Evolutionary conservation across 169 alveolate species (phyloP).

Genomic region (Cryptosporidium xiaoi): DNA sequence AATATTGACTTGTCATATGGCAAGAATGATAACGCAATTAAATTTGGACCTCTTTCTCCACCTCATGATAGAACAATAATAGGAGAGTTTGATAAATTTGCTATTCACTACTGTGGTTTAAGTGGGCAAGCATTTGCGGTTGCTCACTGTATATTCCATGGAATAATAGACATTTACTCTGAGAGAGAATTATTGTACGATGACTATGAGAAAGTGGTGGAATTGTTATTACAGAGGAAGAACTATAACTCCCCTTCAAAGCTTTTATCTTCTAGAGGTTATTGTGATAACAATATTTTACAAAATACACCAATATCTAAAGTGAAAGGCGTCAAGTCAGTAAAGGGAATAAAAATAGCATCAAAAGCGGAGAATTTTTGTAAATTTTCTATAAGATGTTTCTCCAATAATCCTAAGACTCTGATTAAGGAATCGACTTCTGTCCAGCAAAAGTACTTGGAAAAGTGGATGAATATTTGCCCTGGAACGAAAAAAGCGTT

Average conservation of each 20-base stretch:
- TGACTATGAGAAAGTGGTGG: constrained; percentile 24
- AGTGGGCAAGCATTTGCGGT: constrained; percentile 9
- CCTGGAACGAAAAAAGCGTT: background rate
- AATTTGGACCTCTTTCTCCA: constrained; percentile 45
- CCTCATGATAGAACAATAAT: constrained; percentile 64
- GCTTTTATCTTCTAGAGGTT: background rate
- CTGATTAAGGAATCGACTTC: constrained; percentile 4
- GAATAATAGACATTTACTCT: constrained; percentile 1
- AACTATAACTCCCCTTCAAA: constrained; percentile 7
- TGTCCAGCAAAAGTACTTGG: constrained; percentile 13
- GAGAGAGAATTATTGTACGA: constrained; percentile 3
- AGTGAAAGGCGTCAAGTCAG: constrained; percentile 20
- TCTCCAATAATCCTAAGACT: constrained; percentile 36
- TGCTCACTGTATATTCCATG: constrained; percentile 71
- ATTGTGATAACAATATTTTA: constrained; percentile 12
- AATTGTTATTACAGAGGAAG: constrained; percentile 5
- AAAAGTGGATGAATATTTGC: constrained; percentile 22
- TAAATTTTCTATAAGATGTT: constrained; percentile 42
- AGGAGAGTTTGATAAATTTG: constrained; percentile 54
- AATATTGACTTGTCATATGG: background rate
- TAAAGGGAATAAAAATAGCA: constrained; percentile 25
- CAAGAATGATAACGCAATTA: constrained; percentile 9
- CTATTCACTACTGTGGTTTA: constrained; percentile 65
- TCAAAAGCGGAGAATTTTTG: constrained; percentile 36
- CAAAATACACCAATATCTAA: constrained; percentile 10